Base-by-base conservation (phyloP, 805 yeast species). In the Wickerhamiella brachini region DNA sequence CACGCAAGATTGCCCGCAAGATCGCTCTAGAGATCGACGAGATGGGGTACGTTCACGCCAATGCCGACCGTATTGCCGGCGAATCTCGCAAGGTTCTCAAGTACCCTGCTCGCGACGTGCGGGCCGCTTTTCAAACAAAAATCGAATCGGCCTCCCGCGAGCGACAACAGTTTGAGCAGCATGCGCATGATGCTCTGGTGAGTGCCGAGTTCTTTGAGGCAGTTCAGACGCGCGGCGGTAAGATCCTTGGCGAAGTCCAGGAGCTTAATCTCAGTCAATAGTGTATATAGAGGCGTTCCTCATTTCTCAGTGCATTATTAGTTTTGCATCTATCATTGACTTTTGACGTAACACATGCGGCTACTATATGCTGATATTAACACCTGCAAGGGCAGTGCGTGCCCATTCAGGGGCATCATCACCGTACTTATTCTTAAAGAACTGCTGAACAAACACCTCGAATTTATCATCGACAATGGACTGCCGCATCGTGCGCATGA, bases 41-140 rank as follows among this genome's bases (percentile, higher is more conserved):
- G 15, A 66, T 80, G 57, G 96, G 89, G 54, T 93, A 88, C 60
- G 80, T 85, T 12, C 93, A 84, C 58, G 59, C 72, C 45, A 90
- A 89, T 63, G 80, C 95, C 0, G 76, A 74, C 47, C 74, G 98
- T 54, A 77, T 93, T 7, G 73, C 95, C 0, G 79, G 77, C 57
- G 97, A 90, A 62, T 85, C 87, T 52, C 73, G 93, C 26, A 79
- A 79, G 58, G 95, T 93, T 1, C 71, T 93, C 59, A 78, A 77
- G 60, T 81, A 74, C 60, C 97, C 97, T 5, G 75, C 85, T 0
- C 79, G 87, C 56, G 95, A 88, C 60, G 85, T 93, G 5, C 77
- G 83, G 57, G 75, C 77, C 44, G 77, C 78, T 45, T 77, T 84
- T 67, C 89, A 84, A 58, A 69, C 79, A 0, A 66, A 76, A 46